Evolutionary conservation across 2,329 filamentous ascomycete genomes (phyloP).

Genomic region (Cladobotryum mycophilum): DNA sequence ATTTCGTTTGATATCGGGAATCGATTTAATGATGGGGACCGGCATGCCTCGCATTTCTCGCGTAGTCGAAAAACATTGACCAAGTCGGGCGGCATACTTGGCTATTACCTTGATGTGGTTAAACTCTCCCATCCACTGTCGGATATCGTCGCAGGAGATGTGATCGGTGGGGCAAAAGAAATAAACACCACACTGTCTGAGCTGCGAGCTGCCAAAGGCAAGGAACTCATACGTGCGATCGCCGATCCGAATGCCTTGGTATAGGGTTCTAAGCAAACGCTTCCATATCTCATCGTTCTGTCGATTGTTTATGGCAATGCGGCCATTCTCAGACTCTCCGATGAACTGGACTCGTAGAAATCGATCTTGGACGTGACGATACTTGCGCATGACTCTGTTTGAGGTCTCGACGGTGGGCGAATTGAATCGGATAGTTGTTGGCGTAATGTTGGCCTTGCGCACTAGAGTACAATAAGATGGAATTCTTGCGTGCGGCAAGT

Average conservation of each 20-base stretch:
- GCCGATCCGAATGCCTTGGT: slow-evolving; percentile 75
- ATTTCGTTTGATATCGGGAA: slow-evolving; percentile 65
- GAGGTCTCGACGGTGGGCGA: slow-evolving; percentile 79
- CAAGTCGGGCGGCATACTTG: slow-evolving; percentile 81
- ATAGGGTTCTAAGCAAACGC: slow-evolving; percentile 64
- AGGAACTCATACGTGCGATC: slow-evolving; percentile 81
- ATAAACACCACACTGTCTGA: slow-evolving; percentile 85
- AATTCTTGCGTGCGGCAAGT: slow-evolving; percentile 44
- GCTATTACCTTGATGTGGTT: slow-evolving; percentile 75
- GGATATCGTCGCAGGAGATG: slow-evolving; percentile 68
- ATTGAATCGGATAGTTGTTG: slow-evolving; percentile 71
- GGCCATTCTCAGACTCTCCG: slow-evolving; percentile 63
- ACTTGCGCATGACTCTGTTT: slow-evolving; percentile 77
- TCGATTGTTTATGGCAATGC: slow-evolving; percentile 46
- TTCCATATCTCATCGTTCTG: slow-evolving; percentile 66
- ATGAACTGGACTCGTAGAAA: slow-evolving; percentile 88
- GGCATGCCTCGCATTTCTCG: slow-evolving; percentile 61
- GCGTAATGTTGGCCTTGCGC: slow-evolving; percentile 73
- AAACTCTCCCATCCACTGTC: slow-evolving; percentile 82
- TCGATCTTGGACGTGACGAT: slow-evolving; percentile 60
- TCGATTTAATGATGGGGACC: slow-evolving; percentile 52
- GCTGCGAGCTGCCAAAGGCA: slow-evolving; percentile 91
- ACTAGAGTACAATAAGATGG: slow-evolving; percentile 70
- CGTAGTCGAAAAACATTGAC: slow-evolving; percentile 95
- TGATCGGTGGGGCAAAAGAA: slow-evolving; percentile 74